Base-by-base conservation (phyloP, 2,329 filamentous ascomycete species). In the Penicillium decumbens region DNA sequence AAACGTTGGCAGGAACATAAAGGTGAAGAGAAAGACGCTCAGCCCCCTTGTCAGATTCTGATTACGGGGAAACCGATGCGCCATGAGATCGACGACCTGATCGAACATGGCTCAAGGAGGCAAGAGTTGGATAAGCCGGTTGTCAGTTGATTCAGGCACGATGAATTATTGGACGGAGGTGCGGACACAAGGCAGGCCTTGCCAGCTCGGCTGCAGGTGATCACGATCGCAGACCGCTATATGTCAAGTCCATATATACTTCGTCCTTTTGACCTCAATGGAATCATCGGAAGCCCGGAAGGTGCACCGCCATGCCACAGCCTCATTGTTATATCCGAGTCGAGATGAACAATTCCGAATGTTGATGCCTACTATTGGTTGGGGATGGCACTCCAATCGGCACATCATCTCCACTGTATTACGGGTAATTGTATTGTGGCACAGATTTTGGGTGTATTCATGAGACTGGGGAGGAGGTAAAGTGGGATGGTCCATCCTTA, bases 1-100 rank as follows among this genome's bases (percentile, higher is more conserved):
- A 24, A 69, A 54, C 1, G 66, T 69, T 4, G 66, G 66, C 4
- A 69, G 45, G n/a, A 68, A 64, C 60, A 66, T 65, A 37, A 68
- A 69, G 10, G 59, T 61, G 24, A 69, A 69, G 12, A 69, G 57
- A 18, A 69, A 53, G 1, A 66, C 10, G 25, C 65, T 68, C 30
- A 69, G 37, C 13, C 65, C 65, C 24, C 68, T 52, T 29, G 63
- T 62, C 35, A 60, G 29, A 41, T 57, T 58, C 27, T 65, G 64
- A 18, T 58, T 59, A 33, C 51, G 60, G 30, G 65, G 54, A 20
- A 66, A 48, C 13, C 58, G 62, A 29, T 63, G 62, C 20, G 56
- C 59, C 63, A 69, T 65, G 41, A 59, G 48, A 25, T 65, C 62
- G 39, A 63, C 32, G 10, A 54, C 9, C 0, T 56, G 44, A 4